phyloP scores from a whole-genome alignment of 176 grass and related monocot species.

The Cenchrus americanus region DNA sequence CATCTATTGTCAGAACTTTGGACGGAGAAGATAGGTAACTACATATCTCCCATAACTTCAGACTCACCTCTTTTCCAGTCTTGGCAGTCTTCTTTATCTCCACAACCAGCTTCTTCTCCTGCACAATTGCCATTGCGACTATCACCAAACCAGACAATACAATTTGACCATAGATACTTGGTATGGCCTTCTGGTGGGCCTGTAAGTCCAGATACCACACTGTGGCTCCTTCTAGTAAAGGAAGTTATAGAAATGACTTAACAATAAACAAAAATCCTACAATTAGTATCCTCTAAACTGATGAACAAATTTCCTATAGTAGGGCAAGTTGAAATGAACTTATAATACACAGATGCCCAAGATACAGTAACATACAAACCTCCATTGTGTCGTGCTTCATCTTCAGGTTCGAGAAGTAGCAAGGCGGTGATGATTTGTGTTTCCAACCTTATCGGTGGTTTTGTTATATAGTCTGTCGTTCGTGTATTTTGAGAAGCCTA shows the following conservation, averaged over 20 bases:
- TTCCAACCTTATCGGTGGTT: too few relatives aligned
- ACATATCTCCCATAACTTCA: constrained; percentile 5
- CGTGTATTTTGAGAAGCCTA: too few relatives aligned
- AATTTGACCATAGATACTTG: constrained; percentile 7
- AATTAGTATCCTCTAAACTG: neutral
- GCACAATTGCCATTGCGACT: constrained; percentile 37
- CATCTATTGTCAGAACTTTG: constrained; percentile 21
- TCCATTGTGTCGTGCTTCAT: too few relatives aligned
- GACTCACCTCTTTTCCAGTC: constrained; percentile 91
- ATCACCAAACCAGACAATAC: constrained; percentile 34
- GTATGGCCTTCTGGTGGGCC: neutral
- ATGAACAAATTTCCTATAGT: neutral
- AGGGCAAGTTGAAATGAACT: constrained; percentile 11
- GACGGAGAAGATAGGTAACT: neutral
- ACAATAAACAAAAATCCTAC: neutral
- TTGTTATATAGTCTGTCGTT: too few relatives aligned
- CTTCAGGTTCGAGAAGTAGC: too few relatives aligned
- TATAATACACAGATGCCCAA: neutral
- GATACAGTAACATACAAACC: too few relatives aligned
- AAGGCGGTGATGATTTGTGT: too few relatives aligned
- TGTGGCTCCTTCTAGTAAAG: neutral
- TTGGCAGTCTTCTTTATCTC: constrained; percentile 99
- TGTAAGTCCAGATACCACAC: neutral
- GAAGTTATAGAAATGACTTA: neutral
- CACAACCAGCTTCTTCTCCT: constrained; percentile 98